These are phyloP conservation scores for Candida berthetii DNA, from an alignment of 805 yeast genomes.

Conservation along the genomic window DNA sequence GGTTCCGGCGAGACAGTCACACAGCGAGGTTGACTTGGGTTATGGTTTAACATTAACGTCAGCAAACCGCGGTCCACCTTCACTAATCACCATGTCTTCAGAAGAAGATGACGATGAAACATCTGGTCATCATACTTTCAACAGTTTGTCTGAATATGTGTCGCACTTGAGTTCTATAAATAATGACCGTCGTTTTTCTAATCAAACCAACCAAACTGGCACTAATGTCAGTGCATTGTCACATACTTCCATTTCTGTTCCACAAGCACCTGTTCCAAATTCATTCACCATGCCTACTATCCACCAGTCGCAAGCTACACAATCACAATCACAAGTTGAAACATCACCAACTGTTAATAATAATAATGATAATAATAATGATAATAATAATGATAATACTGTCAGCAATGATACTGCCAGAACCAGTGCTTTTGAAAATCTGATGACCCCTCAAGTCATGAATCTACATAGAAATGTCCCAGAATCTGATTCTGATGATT, in stretches of 20 bases:
- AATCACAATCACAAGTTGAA: neutral
- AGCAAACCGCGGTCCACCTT: constrained; percentile 20
- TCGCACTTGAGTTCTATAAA: constrained; percentile 10
- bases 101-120: constrained; percentile 1
- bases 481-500: neutral
- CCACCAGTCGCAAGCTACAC: neutral
- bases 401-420: too few relatives aligned
- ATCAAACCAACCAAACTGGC: neutral
- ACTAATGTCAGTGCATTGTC: neutral
- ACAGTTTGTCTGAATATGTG: constrained; percentile 14
- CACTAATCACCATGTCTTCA: constrained; percentile 13
- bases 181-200: constrained; percentile 1
- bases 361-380: neutral
- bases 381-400: too few relatives aligned
- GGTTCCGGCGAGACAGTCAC: neutral
- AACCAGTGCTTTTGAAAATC: neutral
- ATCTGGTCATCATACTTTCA: neutral
- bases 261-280: neutral
- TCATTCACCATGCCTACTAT: neutral
- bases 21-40: constrained; percentile 16
- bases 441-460: neutral
- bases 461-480: neutral
- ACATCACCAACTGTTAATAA: neutral
- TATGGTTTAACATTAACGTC: constrained; percentile 14
- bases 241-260: neutral